These are phyloP conservation scores for Tephrocybe sp. DNA, from an alignment of 768 basidiomycete species.

Conservation along the genomic window DNA sequence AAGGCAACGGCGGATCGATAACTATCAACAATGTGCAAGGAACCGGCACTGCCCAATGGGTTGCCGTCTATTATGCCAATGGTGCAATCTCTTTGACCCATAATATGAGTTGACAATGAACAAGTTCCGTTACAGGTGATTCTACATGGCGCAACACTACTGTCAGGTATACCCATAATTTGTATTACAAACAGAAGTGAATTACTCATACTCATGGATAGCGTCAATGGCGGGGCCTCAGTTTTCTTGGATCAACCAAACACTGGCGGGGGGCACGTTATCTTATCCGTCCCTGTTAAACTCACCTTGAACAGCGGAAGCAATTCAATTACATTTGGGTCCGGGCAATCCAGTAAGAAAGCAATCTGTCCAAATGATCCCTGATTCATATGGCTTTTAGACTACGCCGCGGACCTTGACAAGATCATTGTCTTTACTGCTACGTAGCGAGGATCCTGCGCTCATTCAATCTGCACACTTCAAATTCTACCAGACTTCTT, in stretches of 20 bases:
- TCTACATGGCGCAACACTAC: conserved; percentile 59
- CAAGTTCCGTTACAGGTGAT: conserved; percentile 34
- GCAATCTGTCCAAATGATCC: not conserved
- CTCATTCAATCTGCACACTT: not conserved
- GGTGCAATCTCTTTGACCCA: conserved; percentile 24
- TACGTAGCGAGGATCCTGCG: conserved; percentile 16
- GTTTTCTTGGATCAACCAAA: conserved; percentile 56
- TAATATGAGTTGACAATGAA: not conserved
- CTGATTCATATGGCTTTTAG: conserved; percentile 22
- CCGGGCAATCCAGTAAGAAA: conserved; percentile 48
- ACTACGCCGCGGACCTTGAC: conserved; percentile 58
- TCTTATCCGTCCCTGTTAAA: conserved; percentile 56
- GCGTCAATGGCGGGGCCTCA: conserved; percentile 56
- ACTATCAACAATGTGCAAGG: conserved; percentile 57
- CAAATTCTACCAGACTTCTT: not conserved
- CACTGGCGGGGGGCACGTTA: conserved; percentile 50
- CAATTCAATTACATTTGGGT: conserved; percentile 49
- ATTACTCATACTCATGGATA: conserved; percentile 18
- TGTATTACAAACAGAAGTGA: not conserved
- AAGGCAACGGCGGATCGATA: conserved; percentile 56
- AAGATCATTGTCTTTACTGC: conserved; percentile 57
- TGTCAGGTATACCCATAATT: conserved; percentile 41
- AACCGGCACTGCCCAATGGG: conserved; percentile 52
- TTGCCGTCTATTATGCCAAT: conserved; percentile 60
- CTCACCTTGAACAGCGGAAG: conserved; percentile 46